Evolutionary conservation across 2,329 filamentous ascomycete genomes (phyloP), one percentile per base, ranked within the genome.

Genomic region (Helminthosporium solani): DNA sequence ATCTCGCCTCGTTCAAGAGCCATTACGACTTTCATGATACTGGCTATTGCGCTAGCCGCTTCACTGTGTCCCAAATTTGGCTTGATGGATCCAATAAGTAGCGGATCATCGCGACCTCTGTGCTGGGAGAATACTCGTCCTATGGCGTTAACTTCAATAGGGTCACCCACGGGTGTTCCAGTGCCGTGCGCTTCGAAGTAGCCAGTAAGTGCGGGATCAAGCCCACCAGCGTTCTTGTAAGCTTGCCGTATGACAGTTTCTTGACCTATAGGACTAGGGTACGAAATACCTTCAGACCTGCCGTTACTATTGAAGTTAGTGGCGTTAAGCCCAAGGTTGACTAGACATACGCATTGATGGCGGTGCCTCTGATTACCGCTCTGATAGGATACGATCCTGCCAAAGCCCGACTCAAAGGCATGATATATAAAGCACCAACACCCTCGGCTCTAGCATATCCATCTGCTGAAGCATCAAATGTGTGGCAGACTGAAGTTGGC

Each of bases 141-240:
- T 11, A 49, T 25, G 3, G 42, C 47, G 11, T 31, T 31, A n/a
- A 49, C 30, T 40, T 58, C 56, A n/a, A 55, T 48, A 7, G 49
- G 47, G 34, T 58, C 53, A 2, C 46, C 42, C 14, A 75, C 77
- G 31, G 75, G 72, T 1, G 81, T 83, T 7, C 80, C 79, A 0
- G 80, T 83, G 9, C 80, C 81, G 52, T 84, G 40, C 14, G 39
- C 40, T 21, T 51, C 40, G 3, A 51, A 36, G 11, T 31, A 34
- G 2, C 40, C 16, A 70, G 57, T 43, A 25, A 6, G 6, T 15
- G 30, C 19, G 4, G n/a, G 4, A 20, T 33, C 27, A 20, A 31
- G 16, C 2, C 44, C 9, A 18, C 44, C 40, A 6, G 41, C 33
- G 18, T 40, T 28, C 12, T 44, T 33, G 40, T 74, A 72, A 63